Evolutionary conservation across 1,284 basidiomycete species (phyloP).

Genomic region (Irpex sp.): DNA sequence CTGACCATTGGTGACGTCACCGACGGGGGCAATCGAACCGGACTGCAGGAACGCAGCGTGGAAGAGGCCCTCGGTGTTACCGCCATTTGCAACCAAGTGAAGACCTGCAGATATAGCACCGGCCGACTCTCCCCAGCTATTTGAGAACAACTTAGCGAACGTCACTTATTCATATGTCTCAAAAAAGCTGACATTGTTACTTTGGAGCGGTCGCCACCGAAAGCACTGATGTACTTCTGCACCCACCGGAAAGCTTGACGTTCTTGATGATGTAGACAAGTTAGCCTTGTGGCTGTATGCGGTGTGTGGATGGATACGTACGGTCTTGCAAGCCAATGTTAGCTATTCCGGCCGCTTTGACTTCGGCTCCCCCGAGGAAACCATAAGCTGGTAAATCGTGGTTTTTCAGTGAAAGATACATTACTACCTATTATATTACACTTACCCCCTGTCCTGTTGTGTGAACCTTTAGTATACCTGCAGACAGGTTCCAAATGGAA

Average conservation of each 20-base stretch:
- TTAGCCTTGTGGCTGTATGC: not conserved
- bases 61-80: conserved; percentile 41
- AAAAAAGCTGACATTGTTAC: conserved; percentile 34
- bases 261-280: conserved; percentile 39
- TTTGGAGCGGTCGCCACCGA: conserved; percentile 50
- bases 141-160: not conserved
- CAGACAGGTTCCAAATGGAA: not conserved
- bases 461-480: not conserved
- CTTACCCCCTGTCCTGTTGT: not conserved
- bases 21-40: conserved; percentile 36
- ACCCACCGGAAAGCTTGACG: conserved; percentile 69
- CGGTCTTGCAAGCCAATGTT: conserved; percentile 66
- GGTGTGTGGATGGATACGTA: conserved; percentile 32
- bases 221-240: conserved; percentile 46
- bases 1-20: conserved; percentile 39
- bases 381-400: conserved; percentile 40
- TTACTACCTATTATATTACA: not conserved
- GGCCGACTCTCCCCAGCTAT: not conserved
- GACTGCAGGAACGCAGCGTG: conserved; percentile 46
- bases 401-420: not conserved
- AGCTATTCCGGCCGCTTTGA: conserved; percentile 55
- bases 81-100: conserved; percentile 41
- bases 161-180: too few species aligned
- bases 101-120: conserved; percentile 29
- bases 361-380: conserved; percentile 58